A percentile compares a stretch with the other conserved stretches of the same genome.
Evolutionary conservation across 2,329 filamentous ascomycete genomes (phyloP).

Genomic region (Fusarium ambrosium): DNA sequence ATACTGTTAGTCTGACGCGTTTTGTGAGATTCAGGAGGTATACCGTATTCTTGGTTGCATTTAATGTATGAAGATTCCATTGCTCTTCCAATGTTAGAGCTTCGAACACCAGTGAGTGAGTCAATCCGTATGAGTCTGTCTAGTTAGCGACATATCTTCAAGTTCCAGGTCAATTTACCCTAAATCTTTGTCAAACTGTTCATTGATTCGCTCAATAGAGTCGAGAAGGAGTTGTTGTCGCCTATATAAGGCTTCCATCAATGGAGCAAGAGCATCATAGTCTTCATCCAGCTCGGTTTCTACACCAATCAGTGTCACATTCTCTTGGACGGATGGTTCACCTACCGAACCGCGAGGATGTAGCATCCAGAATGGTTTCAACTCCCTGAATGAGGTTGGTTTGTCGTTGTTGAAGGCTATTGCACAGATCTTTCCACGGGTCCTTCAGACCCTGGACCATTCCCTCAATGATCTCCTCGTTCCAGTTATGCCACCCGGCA

Average conservation of each 20-base stretch:
- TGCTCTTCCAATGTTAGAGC: too few species aligned
- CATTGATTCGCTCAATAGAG: conserved; percentile 46
- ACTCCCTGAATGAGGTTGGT: neutral
- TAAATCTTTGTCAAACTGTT: conserved; percentile 37
- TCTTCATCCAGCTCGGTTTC: conserved; percentile 2
- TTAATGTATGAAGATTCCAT: too few species aligned
- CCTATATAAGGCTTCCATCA: conserved; percentile 48
- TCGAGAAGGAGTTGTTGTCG: conserved; percentile 46
- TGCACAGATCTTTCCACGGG: conserved; percentile 50
- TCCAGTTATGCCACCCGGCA: conserved; percentile 57
- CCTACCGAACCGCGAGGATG: conserved; percentile 36
- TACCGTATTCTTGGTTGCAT: too few species aligned
- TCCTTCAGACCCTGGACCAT: conserved; percentile 53
- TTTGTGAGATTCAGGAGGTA: too few species aligned
- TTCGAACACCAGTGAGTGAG: too few species aligned
- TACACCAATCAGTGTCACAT: neutral
- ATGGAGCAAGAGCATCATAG: conserved; percentile 4
- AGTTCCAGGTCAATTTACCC: neutral
- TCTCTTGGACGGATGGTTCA: accelerated
- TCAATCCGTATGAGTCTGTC: too few species aligned
- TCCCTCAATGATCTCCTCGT: conserved; percentile 56
- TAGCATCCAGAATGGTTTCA: neutral
- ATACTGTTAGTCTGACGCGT: too few species aligned
- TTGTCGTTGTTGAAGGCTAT: neutral
- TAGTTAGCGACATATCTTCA: too few species aligned